Base-by-base conservation (phyloP, 1,284 basidiomycete genomes). In the Malassezia sympodialis region DNA sequence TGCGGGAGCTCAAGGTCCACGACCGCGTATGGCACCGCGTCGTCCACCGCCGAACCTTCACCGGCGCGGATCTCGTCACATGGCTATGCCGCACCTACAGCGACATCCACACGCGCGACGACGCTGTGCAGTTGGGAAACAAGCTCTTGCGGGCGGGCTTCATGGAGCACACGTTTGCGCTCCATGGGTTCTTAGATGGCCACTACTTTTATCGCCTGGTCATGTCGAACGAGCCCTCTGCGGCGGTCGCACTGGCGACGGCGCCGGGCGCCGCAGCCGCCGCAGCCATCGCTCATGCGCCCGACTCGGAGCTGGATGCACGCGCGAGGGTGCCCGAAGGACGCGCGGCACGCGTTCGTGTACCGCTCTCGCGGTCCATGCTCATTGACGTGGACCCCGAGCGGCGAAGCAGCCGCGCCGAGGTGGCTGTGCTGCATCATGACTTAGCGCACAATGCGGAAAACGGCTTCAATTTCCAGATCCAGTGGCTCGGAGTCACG, bases 401-500 rank as follows among this genome's bases (percentile, higher is more conserved):
- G 7, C 60, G 65, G 7, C 61, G 63, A 15, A 67, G 65, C 34
- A 67, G 71, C 32, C 67, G 69, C 0, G 66, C 71, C 11, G 72
- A 74, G 44, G 63, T 72, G 2, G 70, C 71, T 3, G 63, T 73
- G 49, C 47, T 74, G 27, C 72, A 74, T 44, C 69, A 73, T 58
- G 72, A 74, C 50, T 56, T 71, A 1, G 62, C 72, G 23, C 72
- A 74, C 61, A 75, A 75, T 37, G 69, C 72, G 1, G 50, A 55
- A 8, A 75, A 75, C 53, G 71, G 72, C 14, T 75, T 75, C 60
- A 75, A 73, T 49, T 73, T 70, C 47, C 91, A 98, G 76, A 80
- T 98, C 39, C 90, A 96, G 64, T 98, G 94, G 93, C 84, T 96
- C 23, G 90, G 90, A 8, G 88, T 90, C 0, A 91, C 90, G 0